Base-by-base conservation (phyloP, 2,329 filamentous ascomycete genomes). In the Diaporthe citriasiana region DNA sequence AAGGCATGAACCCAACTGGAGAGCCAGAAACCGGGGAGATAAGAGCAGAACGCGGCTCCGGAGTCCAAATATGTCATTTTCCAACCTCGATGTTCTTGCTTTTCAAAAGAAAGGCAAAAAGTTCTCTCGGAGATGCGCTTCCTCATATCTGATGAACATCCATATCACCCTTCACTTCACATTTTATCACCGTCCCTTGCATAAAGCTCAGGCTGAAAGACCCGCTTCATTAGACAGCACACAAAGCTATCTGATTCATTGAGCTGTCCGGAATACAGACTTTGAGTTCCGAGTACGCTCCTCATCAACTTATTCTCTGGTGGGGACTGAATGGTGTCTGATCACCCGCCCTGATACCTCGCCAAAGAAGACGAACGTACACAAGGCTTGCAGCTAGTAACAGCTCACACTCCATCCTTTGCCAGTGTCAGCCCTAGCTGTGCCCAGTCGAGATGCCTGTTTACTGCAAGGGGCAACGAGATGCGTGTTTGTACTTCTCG, bases 321-420 rank as follows among this genome's bases (percentile, higher is more conserved):
- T 42, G 38, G 69, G 42, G 25, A 7, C n/a, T 51, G 40, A 1
- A 47, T n/a, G 13, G 35, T 19, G 19, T 47, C 22, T 19, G 30
- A n/a, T 60, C 42, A 19, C 69, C 15, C 33, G 17, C 12, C 42
- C 30, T 27, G 33, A 50, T 50, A 51, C 9, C 15, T 53, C 33
- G 42, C 19, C 53, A 53, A 30, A 25, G 10, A 33, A n/a, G 40
- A 45, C 25, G 33, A 35, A 55, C 30, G 17, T 25, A 27, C 25
- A 51, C n/a, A 42, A 71, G 70, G 56, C 70, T 53, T 71, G 56
- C 40, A 53, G 56, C 70, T 71, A 50, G 45, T 55, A 59, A 63
- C 55, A 53, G 35, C 45, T 63, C 56, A 63, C 30, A 22, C 4
- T 33, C 17, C 27, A 55, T 15, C 22, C 7, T 17, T 35, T 71